phyloP scores from a whole-genome alignment of 2,329 filamentous ascomycete genomes.

The Scedosporium aurantiacum region DNA sequence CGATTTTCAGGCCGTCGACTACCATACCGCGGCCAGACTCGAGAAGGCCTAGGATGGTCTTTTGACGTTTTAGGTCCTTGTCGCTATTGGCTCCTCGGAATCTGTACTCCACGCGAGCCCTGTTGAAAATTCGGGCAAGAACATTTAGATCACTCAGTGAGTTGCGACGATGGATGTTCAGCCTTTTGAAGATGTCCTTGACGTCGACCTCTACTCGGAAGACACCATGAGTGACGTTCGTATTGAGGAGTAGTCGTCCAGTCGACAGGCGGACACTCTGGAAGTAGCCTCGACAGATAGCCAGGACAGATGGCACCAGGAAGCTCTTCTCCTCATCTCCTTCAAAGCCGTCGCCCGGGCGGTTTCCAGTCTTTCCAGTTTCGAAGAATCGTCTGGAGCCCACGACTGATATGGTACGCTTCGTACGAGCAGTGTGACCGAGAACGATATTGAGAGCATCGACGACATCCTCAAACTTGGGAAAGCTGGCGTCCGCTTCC shows the following conservation, averaged over 20 bases:
- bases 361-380: not conserved
- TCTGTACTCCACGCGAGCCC: conserved; percentile 12
- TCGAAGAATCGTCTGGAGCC: conserved; percentile 40
- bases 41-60: conserved; percentile 4
- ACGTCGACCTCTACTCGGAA: conserved; percentile 32
- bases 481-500: conserved; percentile 24
- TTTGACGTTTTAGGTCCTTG: conserved; percentile 5
- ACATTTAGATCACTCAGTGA: not conserved
- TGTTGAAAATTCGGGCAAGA: conserved; percentile 9
- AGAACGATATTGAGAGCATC: conserved; percentile 43
- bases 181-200: conserved; percentile 20
- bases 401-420: conserved; percentile 25
- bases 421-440: conserved; percentile 29
- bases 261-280: conserved; percentile 43
- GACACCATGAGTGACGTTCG: conserved; percentile 42
- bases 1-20: not conserved
- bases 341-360: conserved; percentile 15
- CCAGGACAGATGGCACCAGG: conserved; percentile 18
- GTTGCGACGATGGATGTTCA: conserved; percentile 1
- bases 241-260: conserved; percentile 41
- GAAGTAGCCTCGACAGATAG: conserved; percentile 40
- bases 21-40: not conserved
- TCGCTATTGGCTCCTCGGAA: not conserved
- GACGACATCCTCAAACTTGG: conserved; percentile 35
- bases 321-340: conserved; percentile 14